These are phyloP conservation scores for Entoloma clypeatum DNA, from an alignment of 1,284 basidiomycete species.

Conservation along the genomic window DNA sequence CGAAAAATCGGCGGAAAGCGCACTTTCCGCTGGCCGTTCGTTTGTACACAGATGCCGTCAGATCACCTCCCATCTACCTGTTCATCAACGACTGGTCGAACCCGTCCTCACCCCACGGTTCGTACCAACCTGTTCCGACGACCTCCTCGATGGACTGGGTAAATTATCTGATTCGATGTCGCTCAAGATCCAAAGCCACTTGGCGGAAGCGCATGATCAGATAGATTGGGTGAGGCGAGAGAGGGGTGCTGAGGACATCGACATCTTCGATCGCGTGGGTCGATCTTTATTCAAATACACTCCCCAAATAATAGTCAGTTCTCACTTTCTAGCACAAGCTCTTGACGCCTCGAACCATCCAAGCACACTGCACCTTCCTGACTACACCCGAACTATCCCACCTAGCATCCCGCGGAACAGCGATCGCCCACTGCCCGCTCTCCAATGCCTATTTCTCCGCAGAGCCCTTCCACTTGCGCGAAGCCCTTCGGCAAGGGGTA, in stretches of 20 bases:
- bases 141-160: conserved; percentile 58
- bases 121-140: conserved; percentile 75
- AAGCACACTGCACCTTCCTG: conserved; percentile 85
- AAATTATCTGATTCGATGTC: conserved; percentile 41
- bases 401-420: conserved; percentile 50
- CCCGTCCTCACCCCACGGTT: conserved; percentile 84
- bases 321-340: conserved; percentile 45
- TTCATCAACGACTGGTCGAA: conserved; percentile 53
- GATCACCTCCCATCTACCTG: conserved; percentile 37
- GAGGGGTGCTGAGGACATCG: conserved; percentile 63
- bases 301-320: conserved; percentile 3
- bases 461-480: conserved; percentile 67
- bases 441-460: conserved; percentile 85
- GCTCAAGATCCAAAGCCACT: conserved; percentile 67
- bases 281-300: not conserved
- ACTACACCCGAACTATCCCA: conserved; percentile 44
- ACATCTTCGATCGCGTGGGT: conserved; percentile 65
- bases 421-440: conserved; percentile 81
- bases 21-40: conserved; percentile 47
- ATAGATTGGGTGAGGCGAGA: conserved; percentile 64
- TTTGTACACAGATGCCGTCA: conserved; percentile 55
- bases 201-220: conserved; percentile 73
- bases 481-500: conserved; percentile 61
- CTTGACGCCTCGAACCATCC: conserved; percentile 61
- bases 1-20: conserved; percentile 50